Base-by-base conservation (phyloP, 2,329 filamentous ascomycete species). In the Endoconidiophora laricicola region DNA sequence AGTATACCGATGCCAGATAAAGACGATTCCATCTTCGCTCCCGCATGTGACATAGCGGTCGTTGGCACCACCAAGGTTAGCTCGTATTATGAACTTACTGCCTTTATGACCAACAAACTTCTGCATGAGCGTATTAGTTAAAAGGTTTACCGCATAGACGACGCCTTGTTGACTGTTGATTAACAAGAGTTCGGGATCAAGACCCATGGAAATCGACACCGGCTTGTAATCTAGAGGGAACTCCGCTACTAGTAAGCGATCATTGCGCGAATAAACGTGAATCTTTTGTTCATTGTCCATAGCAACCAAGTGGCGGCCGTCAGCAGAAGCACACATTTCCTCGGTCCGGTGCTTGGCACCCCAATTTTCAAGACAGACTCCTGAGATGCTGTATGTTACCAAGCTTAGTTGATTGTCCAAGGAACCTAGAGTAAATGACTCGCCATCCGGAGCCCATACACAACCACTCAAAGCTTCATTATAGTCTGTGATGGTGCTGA, bases 41-140 rank as follows among this genome's bases (percentile, higher is more conserved):
- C 91, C 91, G 59, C 85, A 90, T 24, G 93, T 72, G 7, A 96
- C 82, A 62, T 95, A 95, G 61, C 82, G 88, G 66, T 95, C 87
- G 52, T 85, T 81, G 1, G 90, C 88, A 29, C 91, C 91, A 16
- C 91, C 91, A 64, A 95, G 91, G 0, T 73, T 69, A 58, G 81
- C 84, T 46, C 90, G 75, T 53, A 98, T 93, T 50, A 95, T 74
- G 60, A 71, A 94, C 2, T 81, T 69, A 49, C 78, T 81, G 55
- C 87, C 85, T 41, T 72, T 75, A 54, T 88, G 83, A 0, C 86
- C 88, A 14, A 76, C 69, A 60, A 84, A 96, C 57, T 73, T 79
- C 57, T 83, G 80, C 3, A 90, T 69, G n/a, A 80, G 70, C 29
- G 81, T 77, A 16, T 79, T 77, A 2, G 79, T 81, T 7, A 79